phyloP scores from a whole-genome alignment of 2,329 filamentous ascomycete genomes.

The Cladosporium sp. region DNA sequence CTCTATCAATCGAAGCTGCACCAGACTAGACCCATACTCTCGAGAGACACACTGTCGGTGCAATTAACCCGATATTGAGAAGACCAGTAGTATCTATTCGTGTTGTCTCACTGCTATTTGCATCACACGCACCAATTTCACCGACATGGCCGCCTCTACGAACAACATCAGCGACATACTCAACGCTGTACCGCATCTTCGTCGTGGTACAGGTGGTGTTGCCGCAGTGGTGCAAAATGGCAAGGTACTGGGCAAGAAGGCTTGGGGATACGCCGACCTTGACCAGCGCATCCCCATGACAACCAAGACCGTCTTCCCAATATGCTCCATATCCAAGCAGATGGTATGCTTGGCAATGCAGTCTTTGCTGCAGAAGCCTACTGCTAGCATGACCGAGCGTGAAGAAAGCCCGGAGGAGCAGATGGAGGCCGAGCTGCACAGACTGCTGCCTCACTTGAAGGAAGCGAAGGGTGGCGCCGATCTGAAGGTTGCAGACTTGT shows the following conservation, averaged over 20 bases:
- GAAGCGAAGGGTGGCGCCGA: slow-evolving; percentile 15
- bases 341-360: slow-evolving; percentile 38
- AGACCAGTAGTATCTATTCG: too few species aligned
- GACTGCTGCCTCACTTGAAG: slow-evolving; percentile 30
- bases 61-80: too few species aligned
- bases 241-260: slow-evolving; percentile 34
- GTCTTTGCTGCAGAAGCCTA: slow-evolving; percentile 34
- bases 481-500: slow-evolving; percentile 36
- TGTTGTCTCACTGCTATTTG: too few species aligned
- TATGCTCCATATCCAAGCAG: slow-evolving; percentile 48
- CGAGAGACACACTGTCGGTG: too few species aligned
- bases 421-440: slow-evolving; percentile 25
- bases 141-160: background rate
- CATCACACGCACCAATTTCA: too few species aligned
- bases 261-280: slow-evolving; percentile 44
- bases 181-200: slow-evolving; percentile 12
- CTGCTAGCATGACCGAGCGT: slow-evolving; percentile 23
- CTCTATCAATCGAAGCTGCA: background rate
- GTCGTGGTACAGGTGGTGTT: slow-evolving; percentile 40
- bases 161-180: slow-evolving; percentile 12
- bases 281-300: slow-evolving; percentile 36
- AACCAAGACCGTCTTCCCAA: slow-evolving; percentile 37
- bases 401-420: slow-evolving; percentile 16
- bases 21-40: too few species aligned
- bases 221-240: slow-evolving; percentile 42